Conservation (phyloP, 2,329 filamentous ascomycete species). For the Dothideomycetes sp. region DNA sequence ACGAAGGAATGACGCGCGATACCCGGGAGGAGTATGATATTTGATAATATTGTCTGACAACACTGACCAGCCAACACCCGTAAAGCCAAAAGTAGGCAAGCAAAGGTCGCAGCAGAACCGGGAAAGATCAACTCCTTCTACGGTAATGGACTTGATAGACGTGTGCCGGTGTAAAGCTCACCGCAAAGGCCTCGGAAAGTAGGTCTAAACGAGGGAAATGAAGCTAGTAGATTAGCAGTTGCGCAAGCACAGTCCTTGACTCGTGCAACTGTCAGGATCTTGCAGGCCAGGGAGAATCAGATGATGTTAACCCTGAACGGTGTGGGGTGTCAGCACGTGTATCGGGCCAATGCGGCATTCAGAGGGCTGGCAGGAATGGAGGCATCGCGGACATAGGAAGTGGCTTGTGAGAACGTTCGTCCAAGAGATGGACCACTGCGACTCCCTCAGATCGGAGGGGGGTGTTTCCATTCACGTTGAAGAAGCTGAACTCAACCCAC, state of each 20-base stretch:
- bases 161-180: conserved; percentile 5
- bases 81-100: conserved; percentile 6
- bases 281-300: conserved; percentile 7
- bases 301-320: conserved; percentile 5
- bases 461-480: neutral
- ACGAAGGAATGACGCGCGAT: conserved; percentile 1
- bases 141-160: neutral
- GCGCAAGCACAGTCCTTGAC: conserved; percentile 12
- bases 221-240: conserved; percentile 12
- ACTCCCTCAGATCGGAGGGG: neutral
- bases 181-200: conserved; percentile 5
- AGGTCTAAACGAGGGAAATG: conserved; percentile 11
- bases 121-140: conserved; percentile 5
- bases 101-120: conserved; percentile 8
- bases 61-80: conserved; percentile 6
- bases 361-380: neutral
- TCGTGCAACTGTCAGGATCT: conserved; percentile 10
- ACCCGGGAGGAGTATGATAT: conserved; percentile 3
- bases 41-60: conserved; percentile 4
- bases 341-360: conserved; percentile 5
- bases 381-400: neutral
- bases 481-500: neutral
- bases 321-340: conserved; percentile 7
- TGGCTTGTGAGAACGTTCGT: neutral
- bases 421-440: neutral